Evolutionary conservation across 2,329 filamentous ascomycete genomes (phyloP).

Genomic region (Juglanconis oblonga): DNA sequence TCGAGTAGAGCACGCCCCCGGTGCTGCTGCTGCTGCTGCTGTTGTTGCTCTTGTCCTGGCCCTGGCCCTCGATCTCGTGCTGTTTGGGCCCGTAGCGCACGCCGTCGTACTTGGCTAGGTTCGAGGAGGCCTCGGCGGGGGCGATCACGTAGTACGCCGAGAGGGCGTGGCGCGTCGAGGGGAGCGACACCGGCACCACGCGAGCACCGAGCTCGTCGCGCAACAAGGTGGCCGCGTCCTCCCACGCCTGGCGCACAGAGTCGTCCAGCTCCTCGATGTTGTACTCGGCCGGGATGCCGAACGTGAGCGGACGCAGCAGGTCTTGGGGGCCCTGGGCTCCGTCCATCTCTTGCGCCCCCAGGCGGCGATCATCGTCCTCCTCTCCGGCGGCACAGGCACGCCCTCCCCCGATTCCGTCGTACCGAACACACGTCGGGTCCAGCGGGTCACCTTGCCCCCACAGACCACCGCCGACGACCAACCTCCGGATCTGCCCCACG

Average conservation of each 20-base stretch:
- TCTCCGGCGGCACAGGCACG: slow-evolving; percentile 34
- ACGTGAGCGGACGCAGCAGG: slow-evolving; percentile 35
- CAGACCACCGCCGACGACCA: slow-evolving; percentile 51
- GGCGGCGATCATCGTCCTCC: too few species aligned
- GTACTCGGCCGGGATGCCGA: slow-evolving; percentile 71
- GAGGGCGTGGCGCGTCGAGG: slow-evolving; percentile 79
- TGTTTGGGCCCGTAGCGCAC: slow-evolving; percentile 63
- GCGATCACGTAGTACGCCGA: slow-evolving; percentile 95
- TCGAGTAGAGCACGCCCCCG: slow-evolving; percentile 69
- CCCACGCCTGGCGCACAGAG: slow-evolving; percentile 68
- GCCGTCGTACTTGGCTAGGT: slow-evolving; percentile 94
- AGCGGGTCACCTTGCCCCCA: slow-evolving; percentile 56
- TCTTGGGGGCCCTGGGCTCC: too few species aligned
- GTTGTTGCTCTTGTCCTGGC: slow-evolving; percentile 48
- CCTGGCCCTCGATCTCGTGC: slow-evolving; percentile 31
- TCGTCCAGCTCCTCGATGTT: slow-evolving; percentile 79
- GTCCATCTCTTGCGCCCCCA: too few species aligned
- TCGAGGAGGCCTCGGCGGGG: slow-evolving; percentile 91
- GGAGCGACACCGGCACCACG: slow-evolving; percentile 75
- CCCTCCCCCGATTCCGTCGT: slow-evolving; percentile 47
- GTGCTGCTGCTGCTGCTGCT: slow-evolving; percentile 46
- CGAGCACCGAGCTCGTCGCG: slow-evolving; percentile 60
- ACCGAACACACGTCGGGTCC: slow-evolving; percentile 72
- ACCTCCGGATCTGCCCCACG: slow-evolving; percentile 47
- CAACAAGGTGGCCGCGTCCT: slow-evolving; percentile 56